Base-by-base conservation (phyloP, 148 eudicot species). In the Amaranthus cruentus region DNA sequence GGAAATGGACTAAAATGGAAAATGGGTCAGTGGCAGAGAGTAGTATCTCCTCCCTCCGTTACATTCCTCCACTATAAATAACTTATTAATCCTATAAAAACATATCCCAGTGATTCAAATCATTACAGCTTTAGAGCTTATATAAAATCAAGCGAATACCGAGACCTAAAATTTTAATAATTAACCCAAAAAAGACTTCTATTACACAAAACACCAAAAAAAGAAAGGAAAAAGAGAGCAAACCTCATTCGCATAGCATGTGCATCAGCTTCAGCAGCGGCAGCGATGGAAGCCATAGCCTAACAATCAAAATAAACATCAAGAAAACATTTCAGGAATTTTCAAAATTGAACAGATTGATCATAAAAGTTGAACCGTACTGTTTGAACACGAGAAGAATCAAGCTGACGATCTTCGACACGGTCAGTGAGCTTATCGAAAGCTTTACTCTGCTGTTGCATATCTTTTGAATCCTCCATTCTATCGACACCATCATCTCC, bases 371-470 rank as follows among this genome's bases (percentile, higher is more conserved):
- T 46, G 46, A 60, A 15, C 4, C 0, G 9, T 46, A 90, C 96
- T 86, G 90, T 89, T 80, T 93, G 96, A 66, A 93, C 98, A 64
- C 98, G 88, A 44, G 98, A 83, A 70, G 98, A 93, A 74, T 93
- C 90, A 53, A 93, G 96, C 83, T 95, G 98, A 47, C 97, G 97
- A 80, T 95, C 98, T 75, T 95, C 97, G 72, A 89, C 97, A 64
- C 91, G 97, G 73, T 95, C 98, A 64, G 97, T 95, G 72, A 95
- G 97, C 77, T 87, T 95, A 70, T 95, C 98, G 55, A 95, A 84
- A 15, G 98, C 98, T 84, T 95, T 95, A 85, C 89, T 91, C 69
- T 91, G 97, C 76, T 95, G 96, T 72, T 95, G 98, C 85, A 95
- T 75, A 72, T 95, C 98, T 42, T 95, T 95, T 0, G 92, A 88